Conservation (phyloP, 179 eudicot species). For the Gypsophila paniculata region DNA sequence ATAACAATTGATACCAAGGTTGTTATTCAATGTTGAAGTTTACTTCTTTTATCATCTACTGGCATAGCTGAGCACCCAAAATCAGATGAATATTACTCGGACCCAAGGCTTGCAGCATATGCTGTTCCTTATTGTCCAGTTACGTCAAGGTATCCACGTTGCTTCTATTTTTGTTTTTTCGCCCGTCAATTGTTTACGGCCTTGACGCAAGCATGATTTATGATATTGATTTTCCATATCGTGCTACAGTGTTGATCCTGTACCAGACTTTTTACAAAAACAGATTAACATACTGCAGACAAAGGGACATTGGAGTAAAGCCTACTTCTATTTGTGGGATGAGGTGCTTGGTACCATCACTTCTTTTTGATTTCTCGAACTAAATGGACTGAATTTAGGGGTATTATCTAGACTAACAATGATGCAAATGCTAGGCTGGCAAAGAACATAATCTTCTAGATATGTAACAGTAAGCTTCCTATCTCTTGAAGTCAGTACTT, state of each 20-base stretch:
- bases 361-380: background rate
- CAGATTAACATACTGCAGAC: conserved; percentile 70
- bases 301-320: conserved; percentile 87
- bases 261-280: conserved; percentile 57
- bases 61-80: conserved; percentile 86
- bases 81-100: conserved; percentile 84
- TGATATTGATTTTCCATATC: conserved; percentile 26
- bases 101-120: conserved; percentile 95
- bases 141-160: conserved; percentile 50
- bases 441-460: background rate
- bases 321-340: conserved; percentile 97
- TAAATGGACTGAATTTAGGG: background rate
- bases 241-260: conserved; percentile 61
- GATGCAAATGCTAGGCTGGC: conserved; percentile 5
- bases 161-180: conserved; percentile 7
- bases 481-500: background rate
- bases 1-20: conserved; percentile 1
- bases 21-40: conserved; percentile 18
- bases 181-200: background rate
- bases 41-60: conserved; percentile 20
- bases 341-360: conserved; percentile 72
- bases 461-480: conserved; percentile 5
- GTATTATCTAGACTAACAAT: background rate
- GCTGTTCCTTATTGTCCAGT: conserved; percentile 86
- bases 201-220: conserved; percentile 22